Evolutionary conservation across 2,329 filamentous ascomycete species (phyloP), one percentile per base, ranked within the genome.

Genomic region (Calonectria montana): DNA sequence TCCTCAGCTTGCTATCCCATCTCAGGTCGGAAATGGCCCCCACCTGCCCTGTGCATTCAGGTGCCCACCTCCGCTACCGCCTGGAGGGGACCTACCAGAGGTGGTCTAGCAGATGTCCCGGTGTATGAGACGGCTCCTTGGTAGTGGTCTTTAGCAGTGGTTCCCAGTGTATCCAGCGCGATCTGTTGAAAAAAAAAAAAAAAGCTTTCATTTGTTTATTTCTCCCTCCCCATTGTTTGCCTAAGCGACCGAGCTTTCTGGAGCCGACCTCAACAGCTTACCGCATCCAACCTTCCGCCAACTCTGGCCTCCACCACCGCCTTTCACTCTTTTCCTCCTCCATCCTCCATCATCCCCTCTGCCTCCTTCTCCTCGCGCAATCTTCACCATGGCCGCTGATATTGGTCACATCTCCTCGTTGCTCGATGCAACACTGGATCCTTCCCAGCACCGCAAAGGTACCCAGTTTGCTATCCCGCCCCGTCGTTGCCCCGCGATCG

Each of bases 341-440:
- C 35, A 65, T 63, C 39, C 65, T 39, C 45, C 62, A 53, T 71
- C 55, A 67, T 67, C 67, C 70, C 65, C 70, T 69, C 35, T 45
- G 29, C 48, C 65, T 39, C 66, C 70, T 74, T 74, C 71, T 73
- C 76, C 67, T 69, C 72, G 48, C 57, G 70, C 64, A 75, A 65
- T 64, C 76, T 71, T 80, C 81, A 88, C 76, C 81, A 91, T 91
- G 89, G 88, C 89, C 81, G 85, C 88, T 77, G 86, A 90, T 76
- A 86, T 91, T 80, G 86, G 85, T 77, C 85, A 86, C 72, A 87
- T 98, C 83, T 93, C 95, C 75, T 91, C 95, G 88, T 90, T 98
- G 83, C 92, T 99, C 75, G 91, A 97, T 84, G 94, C 95, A 80
- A 98, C 95, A 80, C 90, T 98, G 80, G 94, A 98, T 85, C 95